Evolutionary conservation across 2,329 filamentous ascomycete genomes (phyloP), one percentile per base, ranked within the genome.

Genomic region (Phialocephala sp.): DNA sequence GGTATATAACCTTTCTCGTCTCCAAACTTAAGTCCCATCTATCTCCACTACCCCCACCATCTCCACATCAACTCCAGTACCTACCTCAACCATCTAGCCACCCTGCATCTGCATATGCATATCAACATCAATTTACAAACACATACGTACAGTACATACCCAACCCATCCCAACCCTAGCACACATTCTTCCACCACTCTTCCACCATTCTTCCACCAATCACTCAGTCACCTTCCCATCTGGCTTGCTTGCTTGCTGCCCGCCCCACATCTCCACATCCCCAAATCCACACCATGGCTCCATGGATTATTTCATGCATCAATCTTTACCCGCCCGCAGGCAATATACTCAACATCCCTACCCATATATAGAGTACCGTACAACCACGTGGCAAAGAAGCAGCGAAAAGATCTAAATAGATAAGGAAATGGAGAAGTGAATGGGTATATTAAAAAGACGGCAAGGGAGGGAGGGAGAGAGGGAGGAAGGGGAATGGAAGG

Each of bases 121-220:
- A n/a, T n/a, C n/a, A n/a, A n/a, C n/a, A n/a, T n/a, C n/a, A n/a
- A n/a, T n/a, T n/a, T n/a, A n/a, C n/a, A n/a, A n/a, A n/a, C n/a
- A n/a, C n/a, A n/a, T n/a, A n/a, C n/a, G n/a, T n/a, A n/a, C n/a
- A n/a, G n/a, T n/a, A n/a, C n/a, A n/a, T n/a, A n/a, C n/a, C n/a
- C n/a, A n/a, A n/a, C n/a, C 43, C 43, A 47, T 11, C 12, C n/a
- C 20, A n/a, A 15, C 43, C 15, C 43, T 11, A 12, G 9, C 37
- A 41, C 9, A 41, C 37, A 41, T 41, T 8, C 11, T 12, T 2
- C 9, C 37, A 41, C 12, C 37, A 14, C 37, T 4, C 11, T 12
- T 41, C 37, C 27, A 41, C 11, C 37, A 11, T 32, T 54, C 24
- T 35, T 54, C 50, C 50, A 54, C 50, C 22, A 54, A 54, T 54